Percentiles rank a stretch among this genome's conserved stretches.
phyloP scores from a whole-genome alignment of 345 rosid species.

The Rhodamnia argentea region DNA sequence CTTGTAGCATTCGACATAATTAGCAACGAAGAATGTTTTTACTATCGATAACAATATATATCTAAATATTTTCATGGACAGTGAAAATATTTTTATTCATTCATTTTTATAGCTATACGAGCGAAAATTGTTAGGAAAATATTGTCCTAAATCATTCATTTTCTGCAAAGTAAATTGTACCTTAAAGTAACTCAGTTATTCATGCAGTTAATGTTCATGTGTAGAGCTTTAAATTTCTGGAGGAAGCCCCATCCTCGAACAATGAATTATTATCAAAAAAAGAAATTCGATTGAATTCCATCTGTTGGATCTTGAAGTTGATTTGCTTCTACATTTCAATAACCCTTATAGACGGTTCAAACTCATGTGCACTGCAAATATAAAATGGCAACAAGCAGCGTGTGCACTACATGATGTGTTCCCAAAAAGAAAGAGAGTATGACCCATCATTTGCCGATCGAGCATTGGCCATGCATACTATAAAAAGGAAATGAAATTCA shows the following conservation, averaged over 20 bases:
- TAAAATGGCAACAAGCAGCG: neutral
- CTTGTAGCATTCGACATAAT: no score
- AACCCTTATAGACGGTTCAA: neutral
- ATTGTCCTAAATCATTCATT: no score
- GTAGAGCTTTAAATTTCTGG: no score
- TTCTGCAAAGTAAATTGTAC: no score
- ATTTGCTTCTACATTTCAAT: neutral
- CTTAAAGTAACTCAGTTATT: neutral
- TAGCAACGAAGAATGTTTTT: no score
- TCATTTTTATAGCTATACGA: no score
- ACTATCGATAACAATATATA: no score
- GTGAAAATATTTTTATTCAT: no score
- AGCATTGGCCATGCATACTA: neutral
- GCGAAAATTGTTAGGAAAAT: no score
- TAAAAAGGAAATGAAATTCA: neutral
- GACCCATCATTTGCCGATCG: neutral
- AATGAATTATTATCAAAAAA: neutral
- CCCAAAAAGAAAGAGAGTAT: neutral
- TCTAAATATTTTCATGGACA: no score
- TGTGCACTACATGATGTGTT: neutral
- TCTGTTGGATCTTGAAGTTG: neutral
- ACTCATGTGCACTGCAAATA: neutral
- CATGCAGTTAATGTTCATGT: neutral
- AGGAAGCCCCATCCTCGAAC: neutral
- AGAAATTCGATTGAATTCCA: neutral